Evolutionary conservation across 176 grass and related monocot genomes (phyloP), one percentile per base, ranked within the genome.

Genomic region (Typha latifolia): DNA sequence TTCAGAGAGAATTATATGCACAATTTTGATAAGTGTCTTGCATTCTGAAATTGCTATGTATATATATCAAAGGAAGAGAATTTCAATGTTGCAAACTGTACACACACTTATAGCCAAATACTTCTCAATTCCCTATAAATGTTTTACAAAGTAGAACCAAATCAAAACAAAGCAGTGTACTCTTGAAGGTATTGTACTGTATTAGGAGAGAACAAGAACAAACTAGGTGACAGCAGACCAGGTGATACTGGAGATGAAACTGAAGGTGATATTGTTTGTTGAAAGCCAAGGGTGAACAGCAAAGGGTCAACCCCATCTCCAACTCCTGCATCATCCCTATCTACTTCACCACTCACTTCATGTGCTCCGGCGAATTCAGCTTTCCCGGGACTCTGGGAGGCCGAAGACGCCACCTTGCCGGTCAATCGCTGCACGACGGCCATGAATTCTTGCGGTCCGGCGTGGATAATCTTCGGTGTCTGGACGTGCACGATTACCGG

Each of bases 381-480:
- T 5, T 3, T 15, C 10, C 16, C 0, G 14, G 62, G 4, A 3
- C 3, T 13, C 29, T 3, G 14, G 2, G 77, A 47, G 0, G 82
- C 27, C 27, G 3, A 29, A 29, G 27, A 52, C 3, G 77, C 50
- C 0, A 72, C 26, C 27, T 75, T 70, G 0, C 83, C 78, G 0
- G 83, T 85, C 52, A 85, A 23, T 4, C 69, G 72, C 31, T 85
- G 83, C 72, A 85, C 77, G 14, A 85, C 21, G 15, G 67, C 73
- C 77, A 70, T 77, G 37, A 85, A 85, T 53, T 85, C 78, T 14
- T 77, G 73, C 2, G 83, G 83, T 4, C 63, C 49, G 4, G 83
- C 10, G 55, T 85, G 83, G 48, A 85, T 68, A 62, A 85, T 24
- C 63, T 59, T 80, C 3, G 83, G 83, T 5, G 72, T 57, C 29